Conservation (phyloP, 306 rosid species). For the Lathyrus sativus region DNA sequence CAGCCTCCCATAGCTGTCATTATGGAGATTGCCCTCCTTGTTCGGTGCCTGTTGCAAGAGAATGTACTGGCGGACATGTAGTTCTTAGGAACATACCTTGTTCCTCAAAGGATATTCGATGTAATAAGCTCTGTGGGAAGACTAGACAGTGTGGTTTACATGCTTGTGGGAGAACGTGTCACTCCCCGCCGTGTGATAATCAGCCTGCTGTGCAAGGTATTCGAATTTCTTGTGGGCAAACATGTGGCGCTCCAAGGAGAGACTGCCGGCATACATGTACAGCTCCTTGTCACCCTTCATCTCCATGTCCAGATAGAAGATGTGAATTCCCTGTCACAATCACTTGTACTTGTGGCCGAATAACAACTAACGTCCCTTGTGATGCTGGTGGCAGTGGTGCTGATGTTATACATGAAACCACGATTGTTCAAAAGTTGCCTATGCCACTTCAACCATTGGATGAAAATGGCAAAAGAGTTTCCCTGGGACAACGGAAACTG, state of each 20-base stretch:
- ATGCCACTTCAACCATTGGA: conserved; percentile 69
- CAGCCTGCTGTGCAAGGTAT: conserved; percentile 41
- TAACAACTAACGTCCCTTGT: conserved; percentile 74
- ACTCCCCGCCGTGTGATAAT: conserved; percentile 67
- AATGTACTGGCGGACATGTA: conserved; percentile 89
- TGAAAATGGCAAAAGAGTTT: conserved; percentile 53
- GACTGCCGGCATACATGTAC: conserved; percentile 83
- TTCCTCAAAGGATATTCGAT: conserved; percentile 85
- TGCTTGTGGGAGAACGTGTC: conserved; percentile 86
- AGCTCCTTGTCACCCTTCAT: conserved; percentile 78
- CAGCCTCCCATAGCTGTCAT: conserved; percentile 91
- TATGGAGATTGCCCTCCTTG: conserved; percentile 92
- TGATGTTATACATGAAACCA: conserved; percentile 60
- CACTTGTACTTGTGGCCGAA: conserved; percentile 76
- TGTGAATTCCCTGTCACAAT: conserved; percentile 72
- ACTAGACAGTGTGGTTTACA: conserved; percentile 88
- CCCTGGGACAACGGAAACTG: conserved; percentile 82
- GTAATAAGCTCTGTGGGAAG: conserved; percentile 89
- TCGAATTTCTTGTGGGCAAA: conserved; percentile 81
- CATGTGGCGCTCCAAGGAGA: conserved; percentile 88
- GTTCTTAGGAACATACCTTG: conserved; percentile 87
- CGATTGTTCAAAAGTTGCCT: conserved; percentile 65
- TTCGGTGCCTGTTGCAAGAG: conserved; percentile 79
- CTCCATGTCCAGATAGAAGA: conserved; percentile 68
- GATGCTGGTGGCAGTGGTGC: conserved; percentile 60